Percentiles rank a stretch among this genome's conserved stretches.
phyloP scores from a whole-genome alignment of 2,329 filamentous ascomycete genomes.

The Diplocarpon mali region DNA sequence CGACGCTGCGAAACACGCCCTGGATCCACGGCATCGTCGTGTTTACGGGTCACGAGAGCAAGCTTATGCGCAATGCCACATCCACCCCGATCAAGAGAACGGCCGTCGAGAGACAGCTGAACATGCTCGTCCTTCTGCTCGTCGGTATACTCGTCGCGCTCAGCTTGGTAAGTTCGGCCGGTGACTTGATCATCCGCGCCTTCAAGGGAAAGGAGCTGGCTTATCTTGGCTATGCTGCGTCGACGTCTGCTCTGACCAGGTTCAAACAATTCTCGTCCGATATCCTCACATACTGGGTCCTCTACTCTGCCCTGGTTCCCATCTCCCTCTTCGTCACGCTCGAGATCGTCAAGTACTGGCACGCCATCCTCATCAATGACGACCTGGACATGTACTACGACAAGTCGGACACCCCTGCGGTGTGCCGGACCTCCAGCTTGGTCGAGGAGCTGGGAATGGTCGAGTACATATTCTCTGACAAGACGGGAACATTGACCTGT shows the following conservation, averaged over 20 bases:
- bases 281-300: slow-evolving; percentile 95
- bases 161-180: slow-evolving; percentile 82
- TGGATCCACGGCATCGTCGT: slow-evolving; percentile 96
- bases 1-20: slow-evolving; percentile 87
- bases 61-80: slow-evolving; percentile 96
- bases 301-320: slow-evolving; percentile 92
- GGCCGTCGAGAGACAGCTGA: slow-evolving; percentile 88
- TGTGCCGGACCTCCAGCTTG: slow-evolving; percentile 89
- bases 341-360: slow-evolving; percentile 95
- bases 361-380: slow-evolving; percentile 94
- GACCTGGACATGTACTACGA: slow-evolving; percentile 98
- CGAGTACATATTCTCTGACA: slow-evolving; percentile 97
- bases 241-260: slow-evolving; percentile 42
- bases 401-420: slow-evolving; percentile 86
- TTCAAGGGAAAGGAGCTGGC: slow-evolving; percentile 49
- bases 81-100: slow-evolving; percentile 96
- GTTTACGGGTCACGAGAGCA: slow-evolving; percentile 96
- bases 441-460: slow-evolving; percentile 97
- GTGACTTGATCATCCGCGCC: slow-evolving; percentile 71
- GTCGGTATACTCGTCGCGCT: slow-evolving; percentile 73
- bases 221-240: slow-evolving; percentile 60
- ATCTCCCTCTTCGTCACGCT: slow-evolving; percentile 97
- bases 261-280: slow-evolving; percentile 81
- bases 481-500: slow-evolving; percentile 94
- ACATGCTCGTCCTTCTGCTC: slow-evolving; percentile 83